Evolutionary conservation across 2,329 filamentous ascomycete species (phyloP).

Genomic region (Tolypocladium endophyticum): DNA sequence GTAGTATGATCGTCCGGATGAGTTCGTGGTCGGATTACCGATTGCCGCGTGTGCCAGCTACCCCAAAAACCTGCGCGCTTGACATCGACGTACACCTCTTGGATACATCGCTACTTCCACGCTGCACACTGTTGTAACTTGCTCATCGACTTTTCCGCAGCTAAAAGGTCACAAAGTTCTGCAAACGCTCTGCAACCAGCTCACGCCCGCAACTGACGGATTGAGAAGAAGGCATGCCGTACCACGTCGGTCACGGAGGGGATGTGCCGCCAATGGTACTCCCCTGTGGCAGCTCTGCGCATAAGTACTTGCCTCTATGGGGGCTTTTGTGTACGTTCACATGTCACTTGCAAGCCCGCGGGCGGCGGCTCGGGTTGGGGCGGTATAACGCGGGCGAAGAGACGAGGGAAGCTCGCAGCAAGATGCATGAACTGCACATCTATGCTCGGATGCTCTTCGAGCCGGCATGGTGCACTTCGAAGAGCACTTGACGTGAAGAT

Average conservation of each 20-base stretch:
- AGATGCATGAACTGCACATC: neutral
- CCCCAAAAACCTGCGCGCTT: neutral
- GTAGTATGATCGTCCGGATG: slow-evolving; percentile 5
- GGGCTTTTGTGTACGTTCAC: neutral
- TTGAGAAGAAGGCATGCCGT: neutral
- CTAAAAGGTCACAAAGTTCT: neutral
- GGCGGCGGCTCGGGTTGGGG: neutral
- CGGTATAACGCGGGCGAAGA: slow-evolving; percentile 1
- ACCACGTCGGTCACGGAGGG: neutral
- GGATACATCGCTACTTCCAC: neutral
- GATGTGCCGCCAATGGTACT: neutral
- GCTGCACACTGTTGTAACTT: neutral
- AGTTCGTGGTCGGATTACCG: neutral
- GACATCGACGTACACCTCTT: neutral
- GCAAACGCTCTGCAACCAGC: neutral
- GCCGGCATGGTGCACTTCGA: neutral
- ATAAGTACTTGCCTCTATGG: neutral
- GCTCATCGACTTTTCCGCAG: neutral
- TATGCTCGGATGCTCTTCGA: neutral
- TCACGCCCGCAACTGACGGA: neutral
- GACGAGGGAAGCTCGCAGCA: neutral
- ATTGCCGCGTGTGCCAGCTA: neutral
- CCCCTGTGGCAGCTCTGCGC: neutral
- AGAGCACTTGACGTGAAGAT: no score
- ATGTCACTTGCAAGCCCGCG: neutral